These are phyloP conservation scores for Colletotrichum noveboracense DNA, from an alignment of 2,329 filamentous ascomycete genomes.

Conservation along the genomic window DNA sequence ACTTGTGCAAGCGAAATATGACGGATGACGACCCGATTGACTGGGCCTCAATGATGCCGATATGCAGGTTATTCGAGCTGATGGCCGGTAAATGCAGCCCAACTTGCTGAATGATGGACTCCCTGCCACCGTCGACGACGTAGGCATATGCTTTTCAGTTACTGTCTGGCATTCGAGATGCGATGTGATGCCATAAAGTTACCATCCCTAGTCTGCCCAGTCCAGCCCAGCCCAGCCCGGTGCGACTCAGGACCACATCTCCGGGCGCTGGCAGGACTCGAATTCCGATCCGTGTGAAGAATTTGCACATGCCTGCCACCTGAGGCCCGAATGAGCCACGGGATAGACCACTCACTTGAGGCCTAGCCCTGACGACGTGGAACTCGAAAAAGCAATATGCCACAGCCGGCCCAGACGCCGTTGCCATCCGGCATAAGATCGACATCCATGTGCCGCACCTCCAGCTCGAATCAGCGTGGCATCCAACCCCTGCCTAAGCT, in stretches of 20 bases:
- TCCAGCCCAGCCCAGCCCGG: background rate
- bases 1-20: background rate
- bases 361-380: background rate
- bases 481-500: background rate
- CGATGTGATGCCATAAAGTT: background rate
- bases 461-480: background rate
- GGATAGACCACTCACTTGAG: background rate
- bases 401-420: slow-evolving; percentile 5
- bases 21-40: slow-evolving; percentile 19
- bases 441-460: slow-evolving; percentile 10
- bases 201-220: background rate
- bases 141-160: background rate
- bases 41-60: slow-evolving; percentile 1
- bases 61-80: slow-evolving; percentile 10
- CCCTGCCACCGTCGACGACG: background rate
- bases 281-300: slow-evolving; percentile 3
- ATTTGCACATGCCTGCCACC: slow-evolving; percentile 1
- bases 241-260: background rate
- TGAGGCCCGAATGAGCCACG: background rate
- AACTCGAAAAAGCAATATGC: slow-evolving; percentile 13
- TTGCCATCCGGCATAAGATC: slow-evolving; percentile 4
- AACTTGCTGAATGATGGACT: background rate
- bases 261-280: background rate
- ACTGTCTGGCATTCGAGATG: background rate
- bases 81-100: background rate